Base-by-base conservation (phyloP, 2,329 filamentous ascomycete species). In the Didymella exigua region DNA sequence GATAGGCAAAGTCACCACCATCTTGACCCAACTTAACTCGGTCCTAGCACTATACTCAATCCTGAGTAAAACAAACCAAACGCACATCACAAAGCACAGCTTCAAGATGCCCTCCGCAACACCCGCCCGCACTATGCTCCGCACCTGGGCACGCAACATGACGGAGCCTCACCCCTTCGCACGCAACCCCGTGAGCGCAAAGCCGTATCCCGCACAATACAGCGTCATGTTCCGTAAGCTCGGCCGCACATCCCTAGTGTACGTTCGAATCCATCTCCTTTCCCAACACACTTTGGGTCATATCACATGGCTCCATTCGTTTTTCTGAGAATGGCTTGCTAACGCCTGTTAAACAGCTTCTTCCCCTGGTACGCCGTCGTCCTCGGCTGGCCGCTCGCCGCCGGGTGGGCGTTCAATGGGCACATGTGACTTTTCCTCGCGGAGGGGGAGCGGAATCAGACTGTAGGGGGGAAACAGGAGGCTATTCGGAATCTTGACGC, bases 161-260 rank as follows among this genome's bases (percentile, higher is more conserved):
- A 65, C 69, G 3, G 73, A 76, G 45, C 67, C 72, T 2, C 73
- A 75, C 58, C 73, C 73, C 5, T 71, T 71, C 51, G 66, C 63
- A 5, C 69, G 73, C 38, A 69, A 68, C 55, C 70, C 72, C 1
- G 47, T 66, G 1, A 61, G 65, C 49, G 55, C 60, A 24, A 33
- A 59, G 24, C 51, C 71, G 1, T 70, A 73, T 24, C 34, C 68
- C 9, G 63, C 69, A 33, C 60, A 66, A 33, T 68, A 60, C 13
- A 56, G 54, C 9, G 59, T 66, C 29, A 65, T 70, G 34, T 57
- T 58, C 36, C 66, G 62, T 44, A 62, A 59, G 23, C 2, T 73
- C 0, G 49, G 48, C 1, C 57, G 67, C 30, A 70, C 70, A 6
- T 65, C 61, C 18, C 36, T 49, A 26, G 65, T 68, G 73, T 74